Base-by-base conservation (phyloP, 1,284 basidiomycete species). In the Laetiporus sulphureus region DNA sequence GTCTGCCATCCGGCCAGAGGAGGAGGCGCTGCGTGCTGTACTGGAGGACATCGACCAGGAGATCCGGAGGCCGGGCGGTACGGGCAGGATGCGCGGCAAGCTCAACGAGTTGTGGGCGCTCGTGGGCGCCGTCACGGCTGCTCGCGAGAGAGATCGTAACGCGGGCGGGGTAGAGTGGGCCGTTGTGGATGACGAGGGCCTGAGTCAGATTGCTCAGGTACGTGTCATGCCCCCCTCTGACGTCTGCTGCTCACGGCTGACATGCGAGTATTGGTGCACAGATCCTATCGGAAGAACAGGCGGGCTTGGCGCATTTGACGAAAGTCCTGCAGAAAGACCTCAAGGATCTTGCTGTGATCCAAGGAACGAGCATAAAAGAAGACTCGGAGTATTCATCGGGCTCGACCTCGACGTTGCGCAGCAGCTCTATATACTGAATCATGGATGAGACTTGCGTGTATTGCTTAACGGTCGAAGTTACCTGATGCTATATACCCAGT, bases 21-120 rank as follows among this genome's bases (percentile, higher is more conserved):
- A 94, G 58, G 87, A 90, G 54, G 73, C 73, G 25, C 67, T 91
- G 45, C 72, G 82, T 30, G 71, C 70, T 3, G 69, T 69, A 49
- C 67, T 93, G 27, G 88, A 91, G 56, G 77, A 79, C 46, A 75
- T 91, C 46, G 83, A 87, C 58, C 80, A 81, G 49, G 84, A 87
- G 56, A 60, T 91, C 44, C 75, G 77, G 46, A 60, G 71, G 13
- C 68, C 69, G 6, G 71, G 74, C 36, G 71, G 66, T 46, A 75
- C 64, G 61, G 75, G 86, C 38, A 64, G 83, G 57, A 69, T 91
- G 59, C 79, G 80, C 38, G 80, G 77, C 32, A 84, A 83, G 56
- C 57, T 90, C 52, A 86, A 84, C 50, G 91, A 92, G 60, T 68
- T 94, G 20, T 92, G 91, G 90, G 90, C 87, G 11, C 65, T 85